Conservation (phyloP, 129 eudicot genomes). For the Oenanthe sinensis region DNA sequence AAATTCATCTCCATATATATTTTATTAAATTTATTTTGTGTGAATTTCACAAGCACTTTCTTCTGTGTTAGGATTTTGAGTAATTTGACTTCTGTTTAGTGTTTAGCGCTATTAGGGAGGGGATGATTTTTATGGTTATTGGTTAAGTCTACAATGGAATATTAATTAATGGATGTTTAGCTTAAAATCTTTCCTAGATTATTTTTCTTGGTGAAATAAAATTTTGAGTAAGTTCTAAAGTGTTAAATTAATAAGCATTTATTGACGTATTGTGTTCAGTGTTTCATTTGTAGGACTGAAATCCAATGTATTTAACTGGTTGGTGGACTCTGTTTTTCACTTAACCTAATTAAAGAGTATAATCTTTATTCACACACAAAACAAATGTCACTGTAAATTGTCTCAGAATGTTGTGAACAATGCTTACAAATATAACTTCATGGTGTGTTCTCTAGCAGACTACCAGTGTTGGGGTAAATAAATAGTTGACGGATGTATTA, state of each 20-base stretch:
- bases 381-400: background rate
- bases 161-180: background rate
- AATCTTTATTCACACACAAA: background rate
- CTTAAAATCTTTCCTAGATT: background rate
- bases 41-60: background rate
- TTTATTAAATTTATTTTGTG: background rate
- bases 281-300: background rate
- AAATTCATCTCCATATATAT: background rate
- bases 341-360: background rate
- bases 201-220: background rate
- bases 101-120: background rate
- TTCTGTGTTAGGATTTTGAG: background rate
- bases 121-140: background rate
- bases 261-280: background rate
- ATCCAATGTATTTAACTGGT: background rate
- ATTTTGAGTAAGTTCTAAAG: background rate
- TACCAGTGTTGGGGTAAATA: background rate
- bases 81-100: background rate
- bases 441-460: background rate
- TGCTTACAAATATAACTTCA: background rate
- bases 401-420: background rate
- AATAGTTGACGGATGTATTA: background rate
- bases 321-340: background rate
- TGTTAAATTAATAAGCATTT: background rate
- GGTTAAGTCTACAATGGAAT: background rate